These are phyloP conservation scores for Boletus pseudopeckii DNA, from an alignment of 768 basidiomycete species.

Conservation along the genomic window DNA sequence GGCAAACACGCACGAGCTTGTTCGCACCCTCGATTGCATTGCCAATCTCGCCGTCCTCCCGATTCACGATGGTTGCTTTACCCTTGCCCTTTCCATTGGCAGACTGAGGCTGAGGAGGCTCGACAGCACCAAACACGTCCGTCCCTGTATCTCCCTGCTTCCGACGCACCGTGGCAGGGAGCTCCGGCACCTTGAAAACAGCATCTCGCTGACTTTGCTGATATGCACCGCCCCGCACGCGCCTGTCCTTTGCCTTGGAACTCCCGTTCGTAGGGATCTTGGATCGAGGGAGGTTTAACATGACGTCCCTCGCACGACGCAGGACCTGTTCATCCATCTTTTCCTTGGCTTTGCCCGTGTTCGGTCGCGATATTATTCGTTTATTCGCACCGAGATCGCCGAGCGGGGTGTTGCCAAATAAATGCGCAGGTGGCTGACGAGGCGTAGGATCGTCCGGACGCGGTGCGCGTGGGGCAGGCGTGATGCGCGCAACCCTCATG, in stretches of 20 bases:
- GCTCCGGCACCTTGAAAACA: constrained; percentile 47
- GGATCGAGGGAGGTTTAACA: constrained; percentile 36
- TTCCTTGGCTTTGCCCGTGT: constrained; percentile 7
- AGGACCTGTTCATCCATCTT: constrained; percentile 31
- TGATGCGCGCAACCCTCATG: constrained; percentile 57
- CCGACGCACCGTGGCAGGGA: constrained; percentile 34
- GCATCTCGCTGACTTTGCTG: background rate
- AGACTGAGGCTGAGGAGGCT: constrained; percentile 8
- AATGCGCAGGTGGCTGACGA: constrained; percentile 53
- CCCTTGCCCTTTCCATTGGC: constrained; percentile 38
- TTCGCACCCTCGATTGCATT: constrained; percentile 52
- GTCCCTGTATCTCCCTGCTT: constrained; percentile 21
- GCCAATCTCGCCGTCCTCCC: constrained; percentile 15
- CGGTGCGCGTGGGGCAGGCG: constrained; percentile 42
- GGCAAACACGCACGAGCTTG: constrained; percentile 48
- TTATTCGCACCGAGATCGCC: constrained; percentile 20
- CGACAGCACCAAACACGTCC: constrained; percentile 30
- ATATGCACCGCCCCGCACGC: background rate
- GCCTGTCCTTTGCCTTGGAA: constrained; percentile 4
- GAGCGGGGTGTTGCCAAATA: constrained; percentile 11
- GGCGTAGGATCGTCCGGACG: constrained; percentile 81
- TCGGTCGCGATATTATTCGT: constrained; percentile 18
- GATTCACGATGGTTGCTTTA: constrained; percentile 31
- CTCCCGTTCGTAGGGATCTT: constrained; percentile 4
- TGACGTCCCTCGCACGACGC: constrained; percentile 36